A percentile compares a stretch with the other conserved stretches of the same genome.
phyloP scores from a whole-genome alignment of 495 filamentous ascomycete species.

The Trichoderma reesei region DNA sequence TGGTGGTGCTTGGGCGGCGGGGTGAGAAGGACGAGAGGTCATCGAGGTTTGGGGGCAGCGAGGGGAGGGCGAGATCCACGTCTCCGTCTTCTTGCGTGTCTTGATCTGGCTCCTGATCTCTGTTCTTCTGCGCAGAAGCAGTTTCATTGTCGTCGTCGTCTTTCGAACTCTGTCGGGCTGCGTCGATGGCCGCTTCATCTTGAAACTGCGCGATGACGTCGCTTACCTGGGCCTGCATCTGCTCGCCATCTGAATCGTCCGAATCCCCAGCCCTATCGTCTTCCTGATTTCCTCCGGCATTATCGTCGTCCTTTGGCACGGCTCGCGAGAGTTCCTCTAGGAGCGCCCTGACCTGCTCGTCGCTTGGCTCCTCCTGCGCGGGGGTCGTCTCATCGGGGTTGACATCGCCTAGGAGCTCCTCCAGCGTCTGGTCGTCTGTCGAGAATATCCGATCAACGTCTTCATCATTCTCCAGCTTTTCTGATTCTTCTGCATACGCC shows the following conservation, averaged over 20 bases:
- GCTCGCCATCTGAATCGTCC: conserved; percentile 33
- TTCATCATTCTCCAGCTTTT: neutral
- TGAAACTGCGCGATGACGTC: conserved; percentile 24
- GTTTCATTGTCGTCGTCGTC: neutral
- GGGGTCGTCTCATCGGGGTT: conserved; percentile 17
- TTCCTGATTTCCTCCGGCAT: neutral
- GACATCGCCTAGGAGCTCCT: conserved; percentile 28
- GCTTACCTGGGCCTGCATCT: conserved; percentile 26
- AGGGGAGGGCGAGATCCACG: conserved; percentile 23
- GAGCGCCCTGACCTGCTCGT: conserved; percentile 22
- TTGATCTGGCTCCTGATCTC: neutral
- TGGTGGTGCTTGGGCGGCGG: conserved; percentile 11
- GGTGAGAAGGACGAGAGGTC: conserved; percentile 16
- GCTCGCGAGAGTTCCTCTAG: conserved; percentile 17
- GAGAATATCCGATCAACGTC: conserved; percentile 16
- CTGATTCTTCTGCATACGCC: neutral
- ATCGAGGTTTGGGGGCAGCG: conserved; percentile 25
- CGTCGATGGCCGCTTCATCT: conserved; percentile 29
- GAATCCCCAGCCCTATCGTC: neutral
- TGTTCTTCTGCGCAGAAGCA: neutral
- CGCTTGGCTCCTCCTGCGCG: conserved; percentile 19
- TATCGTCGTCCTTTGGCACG: neutral
- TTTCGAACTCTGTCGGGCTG: neutral
- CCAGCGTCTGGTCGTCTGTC: conserved; percentile 27
- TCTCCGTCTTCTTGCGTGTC: neutral